Evolutionary conservation across 129 eudicot species (phyloP).

Genomic region (Arctium lappa): DNA sequence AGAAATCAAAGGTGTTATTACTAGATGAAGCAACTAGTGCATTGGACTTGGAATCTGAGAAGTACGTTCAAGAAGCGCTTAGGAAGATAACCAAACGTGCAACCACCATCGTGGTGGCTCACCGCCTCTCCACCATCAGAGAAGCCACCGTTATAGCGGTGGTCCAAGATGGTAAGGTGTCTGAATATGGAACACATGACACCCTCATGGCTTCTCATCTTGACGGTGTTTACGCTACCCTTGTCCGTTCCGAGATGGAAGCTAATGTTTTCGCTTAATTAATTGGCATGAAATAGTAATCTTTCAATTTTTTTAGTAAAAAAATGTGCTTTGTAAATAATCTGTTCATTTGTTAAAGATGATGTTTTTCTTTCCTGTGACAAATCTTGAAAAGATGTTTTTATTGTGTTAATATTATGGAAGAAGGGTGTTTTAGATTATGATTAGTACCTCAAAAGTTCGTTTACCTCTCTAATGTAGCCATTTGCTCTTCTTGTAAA

Average conservation of each 20-base stretch:
- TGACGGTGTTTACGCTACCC: conserved; percentile 59
- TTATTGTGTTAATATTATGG: background rate
- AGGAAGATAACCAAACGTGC: conserved; percentile 58
- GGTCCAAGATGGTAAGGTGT: conserved; percentile 57
- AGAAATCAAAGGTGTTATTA: conserved; percentile 61
- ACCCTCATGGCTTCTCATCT: conserved; percentile 57
- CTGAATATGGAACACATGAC: conserved; percentile 74
- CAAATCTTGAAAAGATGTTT: background rate
- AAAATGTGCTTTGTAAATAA: conserved; percentile 17
- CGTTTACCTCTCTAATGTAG: conserved; percentile 35
- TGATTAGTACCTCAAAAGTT: background rate
- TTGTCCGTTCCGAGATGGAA: conserved; percentile 74
- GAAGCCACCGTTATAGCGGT: conserved; percentile 72
- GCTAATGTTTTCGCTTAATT: conserved; percentile 65
- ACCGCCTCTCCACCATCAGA: conserved; percentile 76
- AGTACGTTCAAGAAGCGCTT: conserved; percentile 66
- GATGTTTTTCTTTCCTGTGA: background rate
- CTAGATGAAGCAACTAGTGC: conserved; percentile 92
- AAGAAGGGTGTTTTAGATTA: background rate
- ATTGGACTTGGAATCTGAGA: conserved; percentile 82
- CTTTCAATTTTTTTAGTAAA: background rate
- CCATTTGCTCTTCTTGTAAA: conserved; percentile 43
- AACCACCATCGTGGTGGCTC: conserved; percentile 81
- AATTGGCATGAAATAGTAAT: background rate
- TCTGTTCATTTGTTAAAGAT: background rate